phyloP scores from a whole-genome alignment of 352 stramenopile species.

The Globisporangium camurandrum region DNA sequence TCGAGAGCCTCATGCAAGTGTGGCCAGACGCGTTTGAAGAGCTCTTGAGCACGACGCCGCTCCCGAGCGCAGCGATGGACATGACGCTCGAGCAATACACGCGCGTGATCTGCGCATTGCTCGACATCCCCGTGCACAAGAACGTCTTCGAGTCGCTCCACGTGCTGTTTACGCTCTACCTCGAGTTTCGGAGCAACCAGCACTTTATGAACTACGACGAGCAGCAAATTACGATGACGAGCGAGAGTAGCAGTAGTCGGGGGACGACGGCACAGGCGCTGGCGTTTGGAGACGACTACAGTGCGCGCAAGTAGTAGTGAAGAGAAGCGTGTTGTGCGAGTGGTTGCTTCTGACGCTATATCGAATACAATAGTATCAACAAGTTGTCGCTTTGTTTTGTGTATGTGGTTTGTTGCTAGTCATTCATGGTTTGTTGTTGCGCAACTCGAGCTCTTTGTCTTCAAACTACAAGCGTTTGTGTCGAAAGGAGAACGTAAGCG shows the following conservation, averaged over 20 bases:
- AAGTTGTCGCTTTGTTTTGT: neutral
- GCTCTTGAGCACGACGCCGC: slow-evolving; percentile 55
- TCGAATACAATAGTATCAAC: neutral
- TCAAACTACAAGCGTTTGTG: slow-evolving; percentile 22
- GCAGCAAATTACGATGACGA: slow-evolving; percentile 9
- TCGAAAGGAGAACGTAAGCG: neutral
- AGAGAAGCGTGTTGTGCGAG: neutral
- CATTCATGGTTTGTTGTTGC: neutral
- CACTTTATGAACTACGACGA: slow-evolving; percentile 89
- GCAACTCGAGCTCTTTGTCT: slow-evolving; percentile 39
- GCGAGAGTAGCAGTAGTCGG: neutral
- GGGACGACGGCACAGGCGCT: no score
- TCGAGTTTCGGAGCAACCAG: slow-evolving; percentile 90
- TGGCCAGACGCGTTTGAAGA: slow-evolving; percentile 86
- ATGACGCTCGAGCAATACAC: slow-evolving; percentile 92
- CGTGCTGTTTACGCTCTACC: slow-evolving; percentile 92
- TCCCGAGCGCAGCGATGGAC: slow-evolving; percentile 84
- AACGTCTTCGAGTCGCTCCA: slow-evolving; percentile 93
- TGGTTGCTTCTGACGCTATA: no score
- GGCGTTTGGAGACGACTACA: slow-evolving; percentile 17
- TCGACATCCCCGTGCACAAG: slow-evolving; percentile 94
- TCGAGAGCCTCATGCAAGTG: slow-evolving; percentile 92
- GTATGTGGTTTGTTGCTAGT: neutral
- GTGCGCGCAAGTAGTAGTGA: slow-evolving; percentile 26
- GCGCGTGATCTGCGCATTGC: slow-evolving; percentile 86